Conservation (phyloP, 345 rosid genomes). For the Salix koriyanagi region DNA sequence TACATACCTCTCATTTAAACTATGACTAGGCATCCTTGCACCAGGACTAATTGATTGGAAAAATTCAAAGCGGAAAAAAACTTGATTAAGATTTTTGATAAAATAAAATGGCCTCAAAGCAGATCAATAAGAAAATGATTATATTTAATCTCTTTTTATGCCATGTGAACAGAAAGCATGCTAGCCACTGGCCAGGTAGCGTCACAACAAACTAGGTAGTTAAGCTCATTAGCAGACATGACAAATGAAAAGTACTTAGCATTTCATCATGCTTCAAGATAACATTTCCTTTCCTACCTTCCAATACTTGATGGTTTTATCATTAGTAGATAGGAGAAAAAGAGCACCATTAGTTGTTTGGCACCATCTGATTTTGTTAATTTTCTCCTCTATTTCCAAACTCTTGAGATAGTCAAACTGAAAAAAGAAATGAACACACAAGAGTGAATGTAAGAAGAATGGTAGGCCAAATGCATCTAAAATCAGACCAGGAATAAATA, state of each 20-base stretch:
- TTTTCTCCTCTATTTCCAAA: slow-evolving; percentile 99
- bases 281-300: slow-evolving; percentile 51
- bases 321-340: slow-evolving; percentile 95
- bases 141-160: background rate
- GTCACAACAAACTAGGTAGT: background rate
- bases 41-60: background rate
- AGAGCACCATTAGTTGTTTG: slow-evolving; percentile 84
- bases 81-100: background rate
- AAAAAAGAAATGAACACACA: slow-evolving; percentile 10
- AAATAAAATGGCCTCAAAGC: background rate
- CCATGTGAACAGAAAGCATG: background rate
- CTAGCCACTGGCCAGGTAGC: background rate
- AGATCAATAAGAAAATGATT: background rate
- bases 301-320: slow-evolving; percentile 98
- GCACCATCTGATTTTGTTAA: slow-evolving; percentile 99
- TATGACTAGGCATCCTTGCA: background rate
- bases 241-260: background rate
- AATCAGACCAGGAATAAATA: slow-evolving; percentile 9
- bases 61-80: background rate
- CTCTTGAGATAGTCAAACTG: slow-evolving; percentile 99
- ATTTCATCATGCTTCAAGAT: background rate
- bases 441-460: background rate
- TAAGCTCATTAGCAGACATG: background rate
- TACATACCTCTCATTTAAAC: background rate
- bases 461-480: slow-evolving; percentile 1